A percentile compares a stretch with the other conserved stretches of the same genome.
These are phyloP conservation scores for Pythium dissimile DNA, from an alignment of 352 stramenopile species.

Conservation along the genomic window DNA sequence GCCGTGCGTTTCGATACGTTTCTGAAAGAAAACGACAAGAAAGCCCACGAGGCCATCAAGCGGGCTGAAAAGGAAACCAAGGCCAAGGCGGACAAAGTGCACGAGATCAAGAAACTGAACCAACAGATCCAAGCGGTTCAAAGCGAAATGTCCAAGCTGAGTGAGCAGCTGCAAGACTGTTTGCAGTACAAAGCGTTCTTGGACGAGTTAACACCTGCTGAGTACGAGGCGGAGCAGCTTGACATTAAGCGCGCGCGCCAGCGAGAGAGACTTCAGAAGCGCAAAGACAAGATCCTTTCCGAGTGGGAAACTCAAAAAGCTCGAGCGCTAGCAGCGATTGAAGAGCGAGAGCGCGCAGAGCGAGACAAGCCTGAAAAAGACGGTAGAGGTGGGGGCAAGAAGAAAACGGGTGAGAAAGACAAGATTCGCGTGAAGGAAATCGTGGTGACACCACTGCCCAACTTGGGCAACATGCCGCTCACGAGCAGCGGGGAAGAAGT, in stretches of 20 bases:
- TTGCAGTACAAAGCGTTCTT: constrained; percentile 93
- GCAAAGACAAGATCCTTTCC: constrained; percentile 62
- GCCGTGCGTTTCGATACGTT: constrained; percentile 95
- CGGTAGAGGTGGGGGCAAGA: constrained; percentile 28
- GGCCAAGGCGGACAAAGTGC: constrained; percentile 91
- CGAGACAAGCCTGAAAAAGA: constrained; percentile 66
- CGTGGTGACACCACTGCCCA: constrained; percentile 55
- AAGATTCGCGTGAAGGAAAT: constrained; percentile 41
- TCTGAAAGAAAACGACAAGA: constrained; percentile 97
- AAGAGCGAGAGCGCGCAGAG: constrained; percentile 57
- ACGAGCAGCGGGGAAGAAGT: constrained; percentile 88
- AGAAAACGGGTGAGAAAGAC: constrained; percentile 39
- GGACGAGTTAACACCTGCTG: constrained; percentile 86
- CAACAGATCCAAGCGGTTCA: constrained; percentile 94
- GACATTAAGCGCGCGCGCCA: constrained; percentile 69
- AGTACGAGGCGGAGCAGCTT: constrained; percentile 83
- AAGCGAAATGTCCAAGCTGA: constrained; percentile 94
- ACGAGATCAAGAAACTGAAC: constrained; percentile 95
- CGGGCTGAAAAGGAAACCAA: constrained; percentile 93
- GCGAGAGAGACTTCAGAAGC: constrained; percentile 53
- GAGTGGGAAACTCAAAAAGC: constrained; percentile 66
- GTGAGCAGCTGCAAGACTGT: constrained; percentile 92
- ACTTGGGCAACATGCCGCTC: constrained; percentile 55
- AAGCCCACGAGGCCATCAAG: constrained; percentile 95
- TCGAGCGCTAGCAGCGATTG: constrained; percentile 54